Conservation (phyloP, 306 rosid genomes). For the Quercus berberidifolia region DNA sequence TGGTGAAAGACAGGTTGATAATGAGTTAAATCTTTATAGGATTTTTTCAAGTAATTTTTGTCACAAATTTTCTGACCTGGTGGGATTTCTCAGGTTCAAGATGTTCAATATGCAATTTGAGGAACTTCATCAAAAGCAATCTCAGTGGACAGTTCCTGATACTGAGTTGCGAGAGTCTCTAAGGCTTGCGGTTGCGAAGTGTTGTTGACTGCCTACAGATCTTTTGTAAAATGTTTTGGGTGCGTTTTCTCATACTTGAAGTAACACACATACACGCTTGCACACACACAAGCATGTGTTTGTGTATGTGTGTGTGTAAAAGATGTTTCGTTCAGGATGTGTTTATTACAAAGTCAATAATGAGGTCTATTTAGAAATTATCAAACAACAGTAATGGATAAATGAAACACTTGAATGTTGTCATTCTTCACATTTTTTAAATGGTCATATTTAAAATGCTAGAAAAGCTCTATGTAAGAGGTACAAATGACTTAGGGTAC, state of each 20-base stretch:
- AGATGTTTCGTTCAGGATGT: not conserved
- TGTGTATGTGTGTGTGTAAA: not conserved
- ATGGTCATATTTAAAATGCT: not conserved
- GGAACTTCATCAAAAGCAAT: too few relatives aligned
- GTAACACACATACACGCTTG: not conserved
- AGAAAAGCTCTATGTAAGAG: not conserved
- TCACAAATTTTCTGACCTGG: too few relatives aligned
- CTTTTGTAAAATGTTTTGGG: too few relatives aligned
- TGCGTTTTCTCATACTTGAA: slow-evolving; percentile 18
- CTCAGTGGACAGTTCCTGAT: too few relatives aligned
- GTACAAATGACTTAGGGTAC: not conserved
- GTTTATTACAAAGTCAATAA: not conserved
- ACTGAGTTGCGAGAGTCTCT: slow-evolving; percentile 55
- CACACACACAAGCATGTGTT: not conserved
- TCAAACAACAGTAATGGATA: not conserved
- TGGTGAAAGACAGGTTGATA: too few relatives aligned
- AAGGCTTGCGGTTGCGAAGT: slow-evolving; percentile 94
- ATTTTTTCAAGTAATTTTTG: too few relatives aligned
- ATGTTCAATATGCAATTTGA: too few relatives aligned
- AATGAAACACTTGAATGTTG: not conserved
- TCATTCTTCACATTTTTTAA: not conserved
- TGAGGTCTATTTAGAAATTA: not conserved
- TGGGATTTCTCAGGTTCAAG: too few relatives aligned
- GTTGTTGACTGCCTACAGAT: slow-evolving; percentile 76
- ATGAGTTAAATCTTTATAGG: too few relatives aligned